These are phyloP conservation scores for Puccinia horiana DNA, from an alignment of 1,284 basidiomycete species.

Conservation along the genomic window DNA sequence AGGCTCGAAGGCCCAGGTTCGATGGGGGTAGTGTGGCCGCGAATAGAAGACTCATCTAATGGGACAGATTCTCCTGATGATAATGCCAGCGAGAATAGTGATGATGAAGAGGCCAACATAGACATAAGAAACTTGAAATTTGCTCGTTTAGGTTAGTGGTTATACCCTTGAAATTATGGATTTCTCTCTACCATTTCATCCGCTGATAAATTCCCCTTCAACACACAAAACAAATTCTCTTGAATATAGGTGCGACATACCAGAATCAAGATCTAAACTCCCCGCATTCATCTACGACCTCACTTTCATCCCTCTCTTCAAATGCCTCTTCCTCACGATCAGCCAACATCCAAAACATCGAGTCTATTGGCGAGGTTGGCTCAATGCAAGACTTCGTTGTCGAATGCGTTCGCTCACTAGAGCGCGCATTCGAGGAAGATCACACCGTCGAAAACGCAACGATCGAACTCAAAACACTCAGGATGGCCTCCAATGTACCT, in stretches of 20 bases:
- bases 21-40: conserved; percentile 51
- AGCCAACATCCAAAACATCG: conserved; percentile 43
- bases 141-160: conserved; percentile 52
- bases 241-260: conserved; percentile 27
- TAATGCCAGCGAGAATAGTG: conserved; percentile 52
- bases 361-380: conserved; percentile 48
- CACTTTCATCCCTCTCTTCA: conserved; percentile 54
- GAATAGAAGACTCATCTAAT: conserved; percentile 43
- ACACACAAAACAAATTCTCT: not conserved
- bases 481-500: conserved; percentile 88
- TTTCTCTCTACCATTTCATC: conserved; percentile 50
- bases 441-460: conserved; percentile 88
- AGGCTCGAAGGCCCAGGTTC: conserved; percentile 53
- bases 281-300: conserved; percentile 36
- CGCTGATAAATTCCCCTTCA: conserved; percentile 51
- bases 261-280: conserved; percentile 28
- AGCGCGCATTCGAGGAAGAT: conserved; percentile 83
- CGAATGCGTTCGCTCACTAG: conserved; percentile 77
- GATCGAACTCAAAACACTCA: conserved; percentile 87
- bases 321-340: conserved; percentile 53
- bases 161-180: conserved; percentile 54
- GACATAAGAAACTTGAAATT: conserved; percentile 54
- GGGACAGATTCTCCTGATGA: conserved; percentile 30
- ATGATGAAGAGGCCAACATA: conserved; percentile 54
- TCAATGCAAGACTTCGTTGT: conserved; percentile 68